These are phyloP conservation scores for Castanea mollissima DNA, from an alignment of 306 rosid genomes.

Conservation along the genomic window DNA sequence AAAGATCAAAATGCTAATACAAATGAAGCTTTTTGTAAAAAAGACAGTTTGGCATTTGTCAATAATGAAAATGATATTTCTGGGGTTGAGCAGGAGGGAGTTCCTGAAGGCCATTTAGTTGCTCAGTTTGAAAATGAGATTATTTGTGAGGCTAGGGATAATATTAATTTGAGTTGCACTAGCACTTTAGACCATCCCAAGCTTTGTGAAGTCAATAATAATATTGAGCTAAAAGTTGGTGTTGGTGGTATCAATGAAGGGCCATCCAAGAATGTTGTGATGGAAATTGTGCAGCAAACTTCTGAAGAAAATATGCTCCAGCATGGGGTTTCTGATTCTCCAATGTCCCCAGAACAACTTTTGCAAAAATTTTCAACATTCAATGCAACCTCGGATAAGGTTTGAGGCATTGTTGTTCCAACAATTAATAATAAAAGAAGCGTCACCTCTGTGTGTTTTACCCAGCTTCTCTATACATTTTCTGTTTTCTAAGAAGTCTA, in stretches of 20 bases:
- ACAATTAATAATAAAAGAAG: not conserved
- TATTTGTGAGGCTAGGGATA: conserved; percentile 28
- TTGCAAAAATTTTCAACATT: conserved; percentile 34
- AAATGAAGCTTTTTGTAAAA: conserved; percentile 19
- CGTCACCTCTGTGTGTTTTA: not conserved
- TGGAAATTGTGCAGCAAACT: conserved; percentile 26
- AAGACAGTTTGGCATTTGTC: conserved; percentile 28
- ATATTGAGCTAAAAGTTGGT: conserved; percentile 29
- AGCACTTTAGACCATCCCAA: conserved; percentile 25
- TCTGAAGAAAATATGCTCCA: conserved; percentile 35
- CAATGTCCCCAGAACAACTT: conserved; percentile 40
- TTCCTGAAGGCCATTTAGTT: conserved; percentile 26
- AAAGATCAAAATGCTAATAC: conserved; percentile 25
- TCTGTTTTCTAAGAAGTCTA: not conserved
- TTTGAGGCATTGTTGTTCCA: conserved; percentile 24
- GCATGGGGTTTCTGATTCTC: conserved; percentile 29
- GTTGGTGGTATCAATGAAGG: conserved; percentile 26
- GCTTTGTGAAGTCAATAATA: conserved; percentile 28
- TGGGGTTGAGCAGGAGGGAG: conserved; percentile 35
- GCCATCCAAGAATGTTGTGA: conserved; percentile 31
- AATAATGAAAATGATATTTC: conserved; percentile 31
- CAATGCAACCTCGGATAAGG: conserved; percentile 47
- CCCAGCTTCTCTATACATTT: not conserved
- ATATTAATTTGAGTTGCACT: conserved; percentile 17
- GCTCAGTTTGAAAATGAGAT: conserved; percentile 22